Evolutionary conservation across 495 filamentous ascomycete species (phyloP), one percentile per base, ranked within the genome.

Genomic region (Penicilliopsis zonata): DNA sequence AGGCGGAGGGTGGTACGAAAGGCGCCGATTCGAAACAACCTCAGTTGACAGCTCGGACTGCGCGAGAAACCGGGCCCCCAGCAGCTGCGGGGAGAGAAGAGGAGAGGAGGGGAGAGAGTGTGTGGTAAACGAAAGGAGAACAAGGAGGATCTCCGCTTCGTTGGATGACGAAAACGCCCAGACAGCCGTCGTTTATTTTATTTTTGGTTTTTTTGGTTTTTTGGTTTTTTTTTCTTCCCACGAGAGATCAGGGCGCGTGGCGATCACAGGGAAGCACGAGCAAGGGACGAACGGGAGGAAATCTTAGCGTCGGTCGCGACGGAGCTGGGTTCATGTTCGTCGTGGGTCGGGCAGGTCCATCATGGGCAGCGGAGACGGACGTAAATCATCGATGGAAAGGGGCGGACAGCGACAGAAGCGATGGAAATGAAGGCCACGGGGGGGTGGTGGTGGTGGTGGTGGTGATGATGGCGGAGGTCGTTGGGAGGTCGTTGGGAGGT

Each of bases 261-360:
- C 7, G 12, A 13, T 26, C 26, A 35, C 28, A 31, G 15, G 10
- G 18, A 25, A 30, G 25, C 9, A 28, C 12, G 22, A 9, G 24
- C 23, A 33, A 28, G 14, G n/a, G 18, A 18, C 12, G 17, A 10
- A 29, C 10, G 12, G 22, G 13, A 13, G 12, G 18, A 32, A 27
- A 22, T 43, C 21, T 34, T 45, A 45, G 44, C 38, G 47, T 45
- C 43, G 39, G 38, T 43, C 47, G 44, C 44, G 39, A 44, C 40
- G 41, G 33, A 25, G 32, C 10, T 35, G 10, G 43, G 38, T 47
- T 51, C 42, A 51, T 42, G 41, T 41, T 41, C 41, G 42, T 36
- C 40, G 40, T 36, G 25, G 33, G 36, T 48, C 42, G 46, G 29
- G 34, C 40, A 44, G 30, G 42, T 42, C 38, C 44, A 52, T 52